phyloP scores from a whole-genome alignment of 441 rosid species.

The Biscutella auriculata region DNA sequence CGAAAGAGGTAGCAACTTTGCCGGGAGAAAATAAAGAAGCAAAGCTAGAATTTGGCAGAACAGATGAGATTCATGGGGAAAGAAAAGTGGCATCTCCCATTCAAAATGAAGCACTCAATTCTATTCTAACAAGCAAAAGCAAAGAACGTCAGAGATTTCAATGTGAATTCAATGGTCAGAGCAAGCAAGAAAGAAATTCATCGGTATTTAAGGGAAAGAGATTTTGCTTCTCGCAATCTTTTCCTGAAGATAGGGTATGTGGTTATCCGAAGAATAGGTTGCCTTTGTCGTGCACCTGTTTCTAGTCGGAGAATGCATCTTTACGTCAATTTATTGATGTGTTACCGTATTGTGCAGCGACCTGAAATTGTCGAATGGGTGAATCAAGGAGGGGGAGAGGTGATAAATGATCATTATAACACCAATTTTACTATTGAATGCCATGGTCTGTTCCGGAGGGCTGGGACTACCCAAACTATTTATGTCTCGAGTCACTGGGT shows the following conservation, averaged over 20 bases:
- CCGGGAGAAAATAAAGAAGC: conserved; percentile 28
- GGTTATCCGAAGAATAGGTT: conserved; percentile 5
- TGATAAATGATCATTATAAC: conserved; percentile 35
- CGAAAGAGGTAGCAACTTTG: conserved; percentile 26
- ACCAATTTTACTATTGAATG: conserved; percentile 63
- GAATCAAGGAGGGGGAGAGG: conserved; percentile 78
- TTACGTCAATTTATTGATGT: conserved; percentile 6
- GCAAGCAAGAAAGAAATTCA: conserved; percentile 29
- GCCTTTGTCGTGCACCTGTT: conserved; percentile 6
- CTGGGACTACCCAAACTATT: conserved; percentile 25
- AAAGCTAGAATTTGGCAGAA: conserved; percentile 26
- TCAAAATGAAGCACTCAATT: conserved; percentile 25
- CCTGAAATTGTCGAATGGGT: conserved; percentile 82
- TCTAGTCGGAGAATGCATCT: conserved; percentile 1
- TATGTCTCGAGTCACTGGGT: conserved; percentile 94
- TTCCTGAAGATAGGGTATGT: conserved; percentile 85
- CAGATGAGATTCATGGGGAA: conserved; percentile 24
- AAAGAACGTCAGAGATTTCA: conserved; percentile 29
- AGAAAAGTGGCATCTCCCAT: conserved; percentile 25
- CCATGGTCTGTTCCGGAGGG: conserved; percentile 48
- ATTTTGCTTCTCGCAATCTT: conserved; percentile 63
- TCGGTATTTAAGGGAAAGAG: conserved; percentile 62
- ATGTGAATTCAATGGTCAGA: conserved; percentile 26
- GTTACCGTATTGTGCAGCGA: conserved; percentile 41
- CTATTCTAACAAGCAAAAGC: conserved; percentile 24